phyloP scores from a whole-genome alignment of 805 yeast genomes.

The Cyberlindnera nakhonratchasimensis region DNA sequence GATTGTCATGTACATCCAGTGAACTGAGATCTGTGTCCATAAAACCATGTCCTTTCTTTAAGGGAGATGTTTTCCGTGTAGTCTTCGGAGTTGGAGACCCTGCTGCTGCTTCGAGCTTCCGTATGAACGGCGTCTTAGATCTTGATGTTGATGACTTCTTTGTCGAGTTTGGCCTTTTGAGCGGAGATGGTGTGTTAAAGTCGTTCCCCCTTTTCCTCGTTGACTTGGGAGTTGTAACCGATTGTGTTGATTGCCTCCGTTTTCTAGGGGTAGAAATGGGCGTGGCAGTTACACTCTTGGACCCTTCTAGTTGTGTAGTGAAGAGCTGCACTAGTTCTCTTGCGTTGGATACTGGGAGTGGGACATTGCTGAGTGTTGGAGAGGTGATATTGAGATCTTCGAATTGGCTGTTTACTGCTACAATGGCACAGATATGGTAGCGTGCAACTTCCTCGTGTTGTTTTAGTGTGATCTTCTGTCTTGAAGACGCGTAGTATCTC shows the following conservation, averaged over 20 bases:
- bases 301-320: constrained; percentile 3
- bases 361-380: constrained; percentile 51
- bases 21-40: too few relatives aligned
- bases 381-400: constrained; percentile 42
- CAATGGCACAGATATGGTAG: constrained; percentile 61
- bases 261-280: constrained; percentile 21
- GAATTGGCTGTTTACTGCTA: constrained; percentile 51
- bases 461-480: constrained; percentile 44
- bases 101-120: constrained; percentile 4
- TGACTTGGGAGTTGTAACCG: neutral
- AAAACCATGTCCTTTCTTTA: too few relatives aligned
- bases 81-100: neutral
- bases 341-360: constrained; percentile 47
- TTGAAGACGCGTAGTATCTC: constrained; percentile 46
- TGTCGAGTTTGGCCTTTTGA: neutral
- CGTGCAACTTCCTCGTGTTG: constrained; percentile 61
- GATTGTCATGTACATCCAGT: too few relatives aligned
- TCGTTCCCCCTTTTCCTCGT: neutral
- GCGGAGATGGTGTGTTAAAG: constrained; percentile 4
- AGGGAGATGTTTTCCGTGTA: constrained; percentile 4
- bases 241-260: constrained; percentile 1
- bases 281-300: constrained; percentile 6
- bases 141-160: neutral
- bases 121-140: constrained; percentile 1
- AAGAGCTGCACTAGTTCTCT: constrained; percentile 30